Evolutionary conservation across 2,329 filamentous ascomycete genomes (phyloP).

Genomic region (Trichoderma harzianum): DNA sequence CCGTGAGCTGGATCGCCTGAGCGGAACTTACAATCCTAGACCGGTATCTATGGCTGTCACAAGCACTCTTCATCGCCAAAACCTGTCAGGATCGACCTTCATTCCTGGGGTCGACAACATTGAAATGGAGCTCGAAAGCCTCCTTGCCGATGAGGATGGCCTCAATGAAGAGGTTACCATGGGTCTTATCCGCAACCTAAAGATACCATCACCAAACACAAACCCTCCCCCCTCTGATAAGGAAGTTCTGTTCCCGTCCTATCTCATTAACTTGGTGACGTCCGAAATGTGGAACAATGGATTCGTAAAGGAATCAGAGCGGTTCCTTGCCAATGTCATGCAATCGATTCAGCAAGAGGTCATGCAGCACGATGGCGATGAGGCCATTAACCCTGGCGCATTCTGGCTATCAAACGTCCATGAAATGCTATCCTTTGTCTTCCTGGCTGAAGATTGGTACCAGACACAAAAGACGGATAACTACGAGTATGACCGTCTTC

Average conservation of each 20-base stretch:
- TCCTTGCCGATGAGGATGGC: conserved; percentile 91
- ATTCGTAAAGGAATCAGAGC: conserved; percentile 98
- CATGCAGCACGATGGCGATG: conserved; percentile 97
- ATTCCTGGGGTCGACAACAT: conserved; percentile 82
- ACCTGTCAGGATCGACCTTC: conserved; percentile 71
- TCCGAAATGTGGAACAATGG: conserved; percentile 99
- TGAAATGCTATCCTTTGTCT: conserved; percentile 99
- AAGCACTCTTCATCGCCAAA: conserved; percentile 63
- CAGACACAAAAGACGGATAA: conserved; percentile 99
- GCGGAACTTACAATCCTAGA: conserved; percentile 85
- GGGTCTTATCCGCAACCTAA: conserved; percentile 92
- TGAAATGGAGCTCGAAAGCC: conserved; percentile 88
- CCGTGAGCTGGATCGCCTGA: conserved; percentile 85
- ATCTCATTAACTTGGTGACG: conserved; percentile 97
- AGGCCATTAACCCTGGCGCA: conserved; percentile 92
- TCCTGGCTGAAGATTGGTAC: conserved; percentile 98
- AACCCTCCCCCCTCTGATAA: conserved; percentile 93
- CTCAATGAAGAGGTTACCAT: conserved; percentile 96
- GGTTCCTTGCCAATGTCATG: conserved; percentile 99
- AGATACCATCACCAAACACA: conserved; percentile 85
- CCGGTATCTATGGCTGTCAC: conserved; percentile 94
- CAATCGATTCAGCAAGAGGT: conserved; percentile 99
- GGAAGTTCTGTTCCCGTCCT: conserved; percentile 96
- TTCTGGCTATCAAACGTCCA: conserved; percentile 99
- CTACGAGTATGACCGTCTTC: conserved; percentile 93